These are phyloP conservation scores for Blastomyces emzantsi DNA, from an alignment of 2,329 filamentous ascomycete species.

Conservation along the genomic window DNA sequence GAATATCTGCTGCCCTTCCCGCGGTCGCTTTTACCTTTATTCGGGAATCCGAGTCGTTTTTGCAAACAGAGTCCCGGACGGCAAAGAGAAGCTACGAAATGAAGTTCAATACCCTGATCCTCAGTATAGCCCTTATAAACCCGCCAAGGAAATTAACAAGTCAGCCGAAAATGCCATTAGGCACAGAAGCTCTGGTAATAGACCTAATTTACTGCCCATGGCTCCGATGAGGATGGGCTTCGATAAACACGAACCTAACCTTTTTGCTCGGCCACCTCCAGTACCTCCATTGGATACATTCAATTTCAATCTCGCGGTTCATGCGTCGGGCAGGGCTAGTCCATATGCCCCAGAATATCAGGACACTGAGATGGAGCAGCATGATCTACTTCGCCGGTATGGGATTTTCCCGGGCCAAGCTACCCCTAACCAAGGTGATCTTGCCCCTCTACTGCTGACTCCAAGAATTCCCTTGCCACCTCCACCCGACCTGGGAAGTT, in stretches of 20 bases:
- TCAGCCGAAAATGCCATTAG: conserved; percentile 52
- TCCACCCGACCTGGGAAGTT: neutral
- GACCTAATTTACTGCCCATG: conserved; percentile 20
- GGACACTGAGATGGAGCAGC: neutral
- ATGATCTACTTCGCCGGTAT: neutral
- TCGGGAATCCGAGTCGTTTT: conserved; percentile 92
- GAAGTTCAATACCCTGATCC: conserved; percentile 87
- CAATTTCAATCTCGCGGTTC: conserved; percentile 22
- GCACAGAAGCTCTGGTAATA: conserved; percentile 48
- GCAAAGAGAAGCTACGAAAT: conserved; percentile 83
- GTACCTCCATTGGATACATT: conserved; percentile 13
- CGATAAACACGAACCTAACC: neutral
- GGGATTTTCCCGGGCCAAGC: neutral
- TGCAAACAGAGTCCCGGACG: conserved; percentile 90
- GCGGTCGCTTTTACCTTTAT: conserved; percentile 80
- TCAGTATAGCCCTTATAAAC: conserved; percentile 74
- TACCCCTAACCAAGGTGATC: neutral
- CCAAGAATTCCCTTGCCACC: conserved; percentile 13
- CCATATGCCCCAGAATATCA: neutral
- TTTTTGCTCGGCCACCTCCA: neutral
- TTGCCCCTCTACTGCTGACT: neutral
- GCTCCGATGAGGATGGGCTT: conserved; percentile 8
- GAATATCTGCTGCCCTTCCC: conserved; percentile 80
- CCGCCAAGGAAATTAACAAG: conserved; percentile 44
- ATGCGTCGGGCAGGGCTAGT: conserved; percentile 6